These are phyloP conservation scores for Ceratocystis ficicola DNA, from an alignment of 2,329 filamentous ascomycete genomes.

Conservation along the genomic window DNA sequence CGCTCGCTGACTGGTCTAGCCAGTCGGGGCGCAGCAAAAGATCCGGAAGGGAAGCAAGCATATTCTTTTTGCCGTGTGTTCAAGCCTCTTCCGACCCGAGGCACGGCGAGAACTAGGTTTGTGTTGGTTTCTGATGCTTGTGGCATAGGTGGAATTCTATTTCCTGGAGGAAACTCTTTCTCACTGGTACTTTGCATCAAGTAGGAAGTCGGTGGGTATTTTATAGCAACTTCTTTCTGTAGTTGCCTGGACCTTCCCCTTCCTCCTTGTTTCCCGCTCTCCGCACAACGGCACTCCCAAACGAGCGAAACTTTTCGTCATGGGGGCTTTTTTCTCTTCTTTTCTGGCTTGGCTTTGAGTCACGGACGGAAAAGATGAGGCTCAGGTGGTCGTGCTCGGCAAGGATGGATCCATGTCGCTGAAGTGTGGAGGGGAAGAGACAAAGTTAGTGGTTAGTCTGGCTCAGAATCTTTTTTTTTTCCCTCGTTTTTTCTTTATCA, in stretches of 20 bases:
- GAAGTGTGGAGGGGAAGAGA: neutral
- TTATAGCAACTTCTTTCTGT: neutral
- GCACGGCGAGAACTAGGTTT: neutral
- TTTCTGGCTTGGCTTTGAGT: neutral
- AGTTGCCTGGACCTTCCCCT: neutral
- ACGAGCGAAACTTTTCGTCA: conserved; percentile 2
- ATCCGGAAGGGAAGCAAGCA: neutral
- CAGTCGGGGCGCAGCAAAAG: neutral
- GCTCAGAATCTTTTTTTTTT: neutral
- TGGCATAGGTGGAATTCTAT: neutral
- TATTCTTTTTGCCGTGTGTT: neutral
- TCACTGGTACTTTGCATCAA: neutral
- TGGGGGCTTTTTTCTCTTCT: neutral
- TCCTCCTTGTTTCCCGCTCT: neutral
- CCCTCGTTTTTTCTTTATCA: neutral
- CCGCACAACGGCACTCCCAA: neutral
- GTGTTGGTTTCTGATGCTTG: neutral
- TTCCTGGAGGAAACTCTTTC: neutral
- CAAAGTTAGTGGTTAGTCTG: neutral
- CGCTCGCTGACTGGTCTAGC: too few relatives aligned
- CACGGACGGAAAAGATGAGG: neutral
- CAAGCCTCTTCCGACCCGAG: too few relatives aligned
- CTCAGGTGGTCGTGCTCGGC: conserved; percentile 1
- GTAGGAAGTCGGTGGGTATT: neutral
- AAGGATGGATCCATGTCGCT: conserved; percentile 2